Evolutionary conservation across 1,139 yeast species (phyloP), one percentile per base, ranked within the genome.

Genomic region (Sugiyamaella pinicola): DNA sequence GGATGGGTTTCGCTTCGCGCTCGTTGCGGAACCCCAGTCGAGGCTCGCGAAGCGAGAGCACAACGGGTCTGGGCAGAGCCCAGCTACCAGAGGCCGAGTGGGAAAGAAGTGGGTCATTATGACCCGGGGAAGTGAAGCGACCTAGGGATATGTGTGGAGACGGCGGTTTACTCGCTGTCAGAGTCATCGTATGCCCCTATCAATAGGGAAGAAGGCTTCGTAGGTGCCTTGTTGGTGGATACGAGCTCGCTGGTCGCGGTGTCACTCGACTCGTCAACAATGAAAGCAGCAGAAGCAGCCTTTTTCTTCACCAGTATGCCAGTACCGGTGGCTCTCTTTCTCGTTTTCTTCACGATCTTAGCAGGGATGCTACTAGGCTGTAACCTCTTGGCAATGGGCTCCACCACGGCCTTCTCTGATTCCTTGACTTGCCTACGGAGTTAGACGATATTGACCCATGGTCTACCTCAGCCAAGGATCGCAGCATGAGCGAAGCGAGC

Each of bases 71-170:
- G n/a, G n/a, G n/a, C n/a, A n/a, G n/a, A n/a, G n/a, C n/a, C n/a
- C n/a, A n/a, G n/a, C n/a, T n/a, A 9, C 8, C 28, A 24, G 6
- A 24, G 28, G 9, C 28, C 28, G 28, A 9, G 28, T 6, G 6
- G 9, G 8, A 9, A 24, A 24, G 28, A 24, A 7, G 12, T 33
- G 37, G 7, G 6, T 7, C 37, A 33, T n/a, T n/a, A 33, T 31
- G 15, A 77, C 99, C 99, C n/a, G n/a, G n/a, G n/a, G n/a, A n/a
- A n/a, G n/a, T n/a, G n/a, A n/a, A n/a, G n/a, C n/a, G n/a, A n/a
- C n/a, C n/a, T n/a, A 45, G 99, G 99, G 72, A 99, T 93, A 24
- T 70, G 98, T 99, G 21, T 93, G 93, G 69, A 99, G 98, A 56
- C 96, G 96, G 68, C 99, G 99, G 54, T 91, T 19, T 21, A 38